Base-by-base conservation (phyloP, 2,329 filamentous ascomycete species). In the Claviceps spartinae region DNA sequence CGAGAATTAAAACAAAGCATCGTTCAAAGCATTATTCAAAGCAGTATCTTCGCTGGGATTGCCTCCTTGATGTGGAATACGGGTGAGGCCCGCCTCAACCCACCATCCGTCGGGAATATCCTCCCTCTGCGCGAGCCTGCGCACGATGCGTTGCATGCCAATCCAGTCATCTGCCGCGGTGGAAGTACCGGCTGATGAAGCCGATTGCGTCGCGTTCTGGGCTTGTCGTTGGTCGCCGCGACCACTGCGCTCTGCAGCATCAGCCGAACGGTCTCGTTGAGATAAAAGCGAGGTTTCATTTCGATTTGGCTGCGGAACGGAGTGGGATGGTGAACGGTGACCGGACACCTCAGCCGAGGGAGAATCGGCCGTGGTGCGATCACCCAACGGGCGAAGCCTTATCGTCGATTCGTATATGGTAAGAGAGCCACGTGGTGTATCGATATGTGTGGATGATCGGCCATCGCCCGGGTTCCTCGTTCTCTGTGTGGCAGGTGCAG, bases 91-190 rank as follows among this genome's bases (percentile, higher is more conserved):
- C 54, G 76, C 82, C 60, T 79, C 77, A 54, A 79, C 79, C 88
- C 88, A 94, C 81, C 85, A 90, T 57, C 88, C 82, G 55, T 93
- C 86, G 0, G 86, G 85, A 51, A 93, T 84, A 59, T 90, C 85
- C 61, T 87, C 78, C 24, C 86, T 73, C 18, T 78, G 75, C 37
- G 83, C 80, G 51, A 94, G 73, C 44, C 80, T 76, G 58, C 83
- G 80, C 38, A 93, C 74, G 47, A 94, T 84, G 49, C 76, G 75
- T 58, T 86, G 83, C 77, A 90, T 84, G 46, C 82, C 79, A 22
- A 78, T 74, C 63, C 63, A 65, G 4, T 69, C 69, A 26, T 73
- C 70, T 6, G 71, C 70, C 14, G 64, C 57, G 44, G 50, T 54
- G 37, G 52, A 54, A n/a, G 56, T 54, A 40, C 37, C 34, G 37